phyloP scores from a whole-genome alignment of 225 moss, liverwort and hornwort species.

The Physcomitrium patens region DNA sequence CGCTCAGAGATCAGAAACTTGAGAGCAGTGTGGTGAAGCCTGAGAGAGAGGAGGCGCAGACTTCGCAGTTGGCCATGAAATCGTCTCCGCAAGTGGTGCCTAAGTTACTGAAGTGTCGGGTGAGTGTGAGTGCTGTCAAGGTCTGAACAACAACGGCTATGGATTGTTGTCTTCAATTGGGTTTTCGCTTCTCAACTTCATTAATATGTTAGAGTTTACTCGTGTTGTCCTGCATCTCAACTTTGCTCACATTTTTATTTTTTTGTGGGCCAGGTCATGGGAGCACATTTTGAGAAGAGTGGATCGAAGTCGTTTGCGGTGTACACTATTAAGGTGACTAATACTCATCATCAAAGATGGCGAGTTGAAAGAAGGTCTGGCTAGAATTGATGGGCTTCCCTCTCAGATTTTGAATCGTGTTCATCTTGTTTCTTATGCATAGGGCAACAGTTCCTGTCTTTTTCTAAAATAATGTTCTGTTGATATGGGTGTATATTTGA shows the following conservation, averaged over 20 bases:
- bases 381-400: slow-evolving; percentile 8
- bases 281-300: slow-evolving; percentile 88
- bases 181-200: neutral
- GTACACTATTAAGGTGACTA: slow-evolving; percentile 85
- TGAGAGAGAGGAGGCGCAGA: slow-evolving; percentile 12
- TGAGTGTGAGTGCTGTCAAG: slow-evolving; percentile 18
- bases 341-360: slow-evolving; percentile 75
- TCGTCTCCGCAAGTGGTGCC: slow-evolving; percentile 27
- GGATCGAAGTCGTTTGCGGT: slow-evolving; percentile 87
- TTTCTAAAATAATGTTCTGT: neutral
- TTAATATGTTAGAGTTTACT: neutral
- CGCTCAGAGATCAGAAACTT: slow-evolving; percentile 20
- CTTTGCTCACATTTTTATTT: slow-evolving; percentile 3
- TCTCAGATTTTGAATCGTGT: neutral
- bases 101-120: slow-evolving; percentile 40
- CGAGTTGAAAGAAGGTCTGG: slow-evolving; percentile 75
- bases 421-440: neutral
- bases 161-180: neutral
- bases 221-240: neutral
- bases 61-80: slow-evolving; percentile 22
- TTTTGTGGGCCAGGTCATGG: slow-evolving; percentile 61
- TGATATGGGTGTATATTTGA: neutral
- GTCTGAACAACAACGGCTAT: neutral
- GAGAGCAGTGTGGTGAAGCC: slow-evolving; percentile 26
- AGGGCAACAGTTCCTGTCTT: neutral